Conservation (phyloP, 1,284 basidiomycete species). For the Phellinidium pouzarii region DNA sequence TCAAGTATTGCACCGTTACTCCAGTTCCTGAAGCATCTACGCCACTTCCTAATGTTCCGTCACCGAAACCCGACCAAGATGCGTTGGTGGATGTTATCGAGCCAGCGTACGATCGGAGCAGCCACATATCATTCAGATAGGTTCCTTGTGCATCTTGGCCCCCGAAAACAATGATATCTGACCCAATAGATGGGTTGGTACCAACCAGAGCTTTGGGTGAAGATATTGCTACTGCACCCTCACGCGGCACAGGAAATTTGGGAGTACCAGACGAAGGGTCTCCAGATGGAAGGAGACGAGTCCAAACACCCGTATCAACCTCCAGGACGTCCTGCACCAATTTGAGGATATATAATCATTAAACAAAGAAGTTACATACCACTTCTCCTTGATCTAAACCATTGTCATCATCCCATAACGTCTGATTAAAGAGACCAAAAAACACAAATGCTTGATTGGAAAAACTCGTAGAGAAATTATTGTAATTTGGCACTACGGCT, state of each 20-base stretch:
- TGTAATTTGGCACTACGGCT: constrained; percentile 54
- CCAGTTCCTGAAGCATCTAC: constrained; percentile 57
- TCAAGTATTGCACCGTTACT: constrained; percentile 54
- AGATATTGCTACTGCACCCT: constrained; percentile 63
- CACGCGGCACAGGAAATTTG: constrained; percentile 54
- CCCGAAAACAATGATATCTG: constrained; percentile 76
- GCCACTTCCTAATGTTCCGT: constrained; percentile 54
- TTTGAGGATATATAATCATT: constrained; percentile 12
- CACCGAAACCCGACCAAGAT: constrained; percentile 56
- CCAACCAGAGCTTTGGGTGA: constrained; percentile 51
- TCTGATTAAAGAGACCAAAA: constrained; percentile 55
- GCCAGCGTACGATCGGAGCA: constrained; percentile 63
- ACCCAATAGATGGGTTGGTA: constrained; percentile 36
- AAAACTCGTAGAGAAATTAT: constrained; percentile 48
- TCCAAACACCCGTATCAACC: constrained; percentile 58
- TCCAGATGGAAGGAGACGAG: constrained; percentile 63
- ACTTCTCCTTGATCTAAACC: constrained; percentile 62
- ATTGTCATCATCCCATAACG: constrained; percentile 58
- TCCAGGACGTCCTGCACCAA: constrained; percentile 51
- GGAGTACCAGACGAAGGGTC: constrained; percentile 49
- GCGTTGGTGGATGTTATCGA: constrained; percentile 45
- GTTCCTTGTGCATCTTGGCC: constrained; percentile 59
- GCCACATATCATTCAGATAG: constrained; percentile 68
- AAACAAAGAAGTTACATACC: constrained; percentile 34
- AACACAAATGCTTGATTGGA: constrained; percentile 58